These are phyloP conservation scores for Smallanthus sonchifolius DNA, from an alignment of 129 eudicot genomes.

Conservation along the genomic window DNA sequence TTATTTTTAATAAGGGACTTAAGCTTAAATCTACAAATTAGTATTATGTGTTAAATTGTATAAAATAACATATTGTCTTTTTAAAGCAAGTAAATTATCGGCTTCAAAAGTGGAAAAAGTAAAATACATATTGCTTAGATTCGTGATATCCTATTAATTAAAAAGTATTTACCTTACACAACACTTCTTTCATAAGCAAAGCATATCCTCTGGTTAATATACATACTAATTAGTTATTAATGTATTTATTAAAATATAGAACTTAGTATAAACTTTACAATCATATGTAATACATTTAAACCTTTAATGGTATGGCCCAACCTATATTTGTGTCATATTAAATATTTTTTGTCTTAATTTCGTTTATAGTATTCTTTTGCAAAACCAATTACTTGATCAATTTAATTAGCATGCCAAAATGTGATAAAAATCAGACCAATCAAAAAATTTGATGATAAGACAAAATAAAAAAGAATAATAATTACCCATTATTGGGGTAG, in stretches of 20 bases:
- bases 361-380: neutral
- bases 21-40: neutral
- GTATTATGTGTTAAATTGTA: neutral
- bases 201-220: constrained; percentile 4
- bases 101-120: neutral
- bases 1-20: neutral
- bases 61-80: neutral
- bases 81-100: neutral
- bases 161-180: constrained; percentile 19
- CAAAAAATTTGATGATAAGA: no score
- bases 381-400: neutral
- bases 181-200: constrained; percentile 23
- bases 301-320: neutral
- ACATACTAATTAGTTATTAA: neutral
- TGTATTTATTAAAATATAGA: neutral
- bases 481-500: no score
- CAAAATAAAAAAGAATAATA: no score
- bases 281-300: neutral
- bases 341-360: neutral
- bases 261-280: neutral
- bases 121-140: neutral
- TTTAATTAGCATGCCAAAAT: no score
- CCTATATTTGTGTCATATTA: neutral
- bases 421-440: no score
- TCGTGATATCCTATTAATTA: neutral